Conservation (phyloP, 257 asterid genomes). For the Primulina tabacum region DNA sequence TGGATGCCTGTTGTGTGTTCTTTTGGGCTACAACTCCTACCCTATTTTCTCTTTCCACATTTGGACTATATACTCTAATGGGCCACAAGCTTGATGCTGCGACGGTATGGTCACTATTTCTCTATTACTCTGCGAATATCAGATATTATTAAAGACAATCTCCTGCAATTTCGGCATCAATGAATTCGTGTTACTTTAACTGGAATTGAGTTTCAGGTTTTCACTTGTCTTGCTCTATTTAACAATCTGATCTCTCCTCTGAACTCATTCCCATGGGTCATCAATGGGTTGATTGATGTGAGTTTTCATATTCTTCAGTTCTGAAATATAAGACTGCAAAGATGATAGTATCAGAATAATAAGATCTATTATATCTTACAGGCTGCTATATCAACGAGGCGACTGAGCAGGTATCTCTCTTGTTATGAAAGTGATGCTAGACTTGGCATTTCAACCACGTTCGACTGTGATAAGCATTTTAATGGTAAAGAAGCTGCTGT, state of each 20-base stretch:
- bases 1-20: constrained; percentile 99
- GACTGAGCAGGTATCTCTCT: constrained; percentile 75
- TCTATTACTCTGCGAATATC: constrained; percentile 8
- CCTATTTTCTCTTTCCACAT: constrained; percentile 86
- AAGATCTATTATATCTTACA: constrained; percentile 27
- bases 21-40: constrained; percentile 99
- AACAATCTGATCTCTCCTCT: constrained; percentile 91
- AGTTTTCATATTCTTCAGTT: constrained; percentile 29
- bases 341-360: constrained; percentile 2
- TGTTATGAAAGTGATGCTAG: constrained; percentile 49
- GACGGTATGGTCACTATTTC: constrained; percentile 51
- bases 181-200: constrained; percentile 7
- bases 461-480: constrained; percentile 31
- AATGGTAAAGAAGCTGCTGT: constrained; percentile 46
- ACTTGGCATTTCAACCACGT: constrained; percentile 25
- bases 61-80: constrained; percentile 84
- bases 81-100: constrained; percentile 98
- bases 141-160: constrained; percentile 1
- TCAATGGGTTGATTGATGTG: constrained; percentile 95
- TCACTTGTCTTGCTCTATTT: constrained; percentile 93
- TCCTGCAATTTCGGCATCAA: background rate
- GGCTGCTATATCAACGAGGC: constrained; percentile 85
- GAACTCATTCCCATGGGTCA: constrained; percentile 99
- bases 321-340: constrained; percentile 1
- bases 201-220: constrained; percentile 61